phyloP scores from a whole-genome alignment of 2,329 filamentous ascomycete genomes.

The Colletotrichum higginsianum region DNA sequence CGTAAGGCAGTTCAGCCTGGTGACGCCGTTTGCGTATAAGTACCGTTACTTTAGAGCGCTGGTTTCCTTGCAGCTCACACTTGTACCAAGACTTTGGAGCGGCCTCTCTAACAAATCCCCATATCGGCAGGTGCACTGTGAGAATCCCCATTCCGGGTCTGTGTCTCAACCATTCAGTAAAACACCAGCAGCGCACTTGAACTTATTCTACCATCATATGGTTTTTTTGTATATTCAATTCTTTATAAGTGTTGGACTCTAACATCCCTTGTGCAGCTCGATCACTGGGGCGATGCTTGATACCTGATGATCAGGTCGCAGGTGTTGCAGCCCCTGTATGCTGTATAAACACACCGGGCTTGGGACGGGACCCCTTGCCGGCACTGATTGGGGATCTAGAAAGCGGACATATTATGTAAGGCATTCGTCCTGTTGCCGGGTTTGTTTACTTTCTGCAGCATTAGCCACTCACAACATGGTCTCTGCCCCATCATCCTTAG shows the following conservation, averaged over 20 bases:
- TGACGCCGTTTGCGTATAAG: conserved; percentile 36
- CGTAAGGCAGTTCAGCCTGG: conserved; percentile 66
- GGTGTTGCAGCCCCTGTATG: neutral
- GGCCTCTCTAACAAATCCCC: neutral
- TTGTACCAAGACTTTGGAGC: neutral
- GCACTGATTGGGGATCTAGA: neutral
- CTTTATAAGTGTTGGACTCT: no score
- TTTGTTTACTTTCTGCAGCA: conserved; percentile 47
- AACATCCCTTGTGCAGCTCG: no score
- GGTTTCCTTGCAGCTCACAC: neutral
- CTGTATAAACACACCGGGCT: no score
- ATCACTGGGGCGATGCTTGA: no score
- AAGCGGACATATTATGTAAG: conserved; percentile 38
- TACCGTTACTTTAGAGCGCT: conserved; percentile 14
- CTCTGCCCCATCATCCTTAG: conserved; percentile 13
- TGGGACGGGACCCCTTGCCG: neutral
- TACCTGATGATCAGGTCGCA: neutral
- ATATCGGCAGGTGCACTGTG: conserved; percentile 6
- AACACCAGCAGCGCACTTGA: neutral
- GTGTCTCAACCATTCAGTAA: neutral
- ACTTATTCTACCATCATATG: neutral
- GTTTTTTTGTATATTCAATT: no score
- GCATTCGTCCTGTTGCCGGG: conserved; percentile 9
- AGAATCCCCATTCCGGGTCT: conserved; percentile 1
- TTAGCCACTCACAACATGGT: conserved; percentile 44